Base-by-base conservation (phyloP, 2,329 filamentous ascomycete genomes). In the Talaromyces sp. region DNA sequence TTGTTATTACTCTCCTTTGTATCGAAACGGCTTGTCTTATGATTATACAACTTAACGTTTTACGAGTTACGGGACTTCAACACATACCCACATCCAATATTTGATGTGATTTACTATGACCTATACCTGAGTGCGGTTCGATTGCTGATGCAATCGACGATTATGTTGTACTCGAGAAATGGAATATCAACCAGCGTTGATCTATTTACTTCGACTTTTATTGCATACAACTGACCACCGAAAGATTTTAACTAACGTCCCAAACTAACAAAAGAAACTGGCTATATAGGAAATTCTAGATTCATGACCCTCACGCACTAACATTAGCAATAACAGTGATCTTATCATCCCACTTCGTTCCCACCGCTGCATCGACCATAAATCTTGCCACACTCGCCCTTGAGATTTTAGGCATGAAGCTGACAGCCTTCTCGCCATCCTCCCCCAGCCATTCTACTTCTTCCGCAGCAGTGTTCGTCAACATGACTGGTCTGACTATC, bases 321-420 rank as follows among this genome's bases (percentile, higher is more conserved):
- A 33, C 19, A 52, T 65, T 62, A 35, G 59, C 52, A 33, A 65
- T 62, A 16, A 65, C 64, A 22, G 39, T 27, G 8, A 60, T 22
- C 52, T 59, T 62, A n/a, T 50, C 63, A 48, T 62, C 52, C 52
- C 59, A 62, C n/a, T 62, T 35, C 33, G 33, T 33, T 5, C 22
- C 54, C 22, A 27, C 14, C 19, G 27, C 58, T 16, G 39, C 60
- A 19, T 59, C 50, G 52, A 62, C 60, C 50, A 65, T 43, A 33
- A 62, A 65, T 13, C n/a, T 58, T 2, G 60, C 64, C 16, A 65
- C 64, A 59, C 64, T 62, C 14, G 64, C 64, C 37, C 64, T 65
- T 10, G 64, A 59, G 27, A 65, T 58, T 16, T 43, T 65, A 24
- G 59, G 64, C 64, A 65, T 65, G 37, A 65, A 65, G 3, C 16